Percentiles rank a stretch among this genome's conserved stretches.
These are phyloP conservation scores for Pochonia chlamydosporia DNA, from an alignment of 2,329 filamentous ascomycete genomes.

Conservation along the genomic window DNA sequence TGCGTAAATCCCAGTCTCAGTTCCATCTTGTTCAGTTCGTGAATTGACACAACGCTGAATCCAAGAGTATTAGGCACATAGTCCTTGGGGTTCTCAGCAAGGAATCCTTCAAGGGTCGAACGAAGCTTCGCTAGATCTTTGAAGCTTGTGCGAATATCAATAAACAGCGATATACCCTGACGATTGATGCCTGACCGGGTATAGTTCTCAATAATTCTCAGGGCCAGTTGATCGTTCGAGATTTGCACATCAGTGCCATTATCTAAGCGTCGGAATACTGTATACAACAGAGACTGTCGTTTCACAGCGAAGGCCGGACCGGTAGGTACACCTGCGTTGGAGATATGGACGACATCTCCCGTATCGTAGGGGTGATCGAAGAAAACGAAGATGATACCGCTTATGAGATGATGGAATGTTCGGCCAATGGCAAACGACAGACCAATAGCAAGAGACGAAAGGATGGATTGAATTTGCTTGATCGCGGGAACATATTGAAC, in stretches of 20 bases:
- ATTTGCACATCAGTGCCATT: slow-evolving; percentile 23
- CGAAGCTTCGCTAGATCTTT: slow-evolving; percentile 63
- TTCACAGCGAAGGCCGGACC: slow-evolving; percentile 18
- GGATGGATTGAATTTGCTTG: slow-evolving; percentile 20
- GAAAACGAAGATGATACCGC: slow-evolving; percentile 65
- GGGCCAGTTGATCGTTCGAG: slow-evolving; percentile 61
- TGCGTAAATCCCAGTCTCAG: slow-evolving; percentile 57
- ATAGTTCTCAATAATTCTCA: slow-evolving; percentile 22
- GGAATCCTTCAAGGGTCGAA: slow-evolving; percentile 57
- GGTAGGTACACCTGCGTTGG: slow-evolving; percentile 23
- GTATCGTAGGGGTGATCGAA: slow-evolving; percentile 70
- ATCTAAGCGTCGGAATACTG: slow-evolving; percentile 26
- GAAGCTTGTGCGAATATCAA: slow-evolving; percentile 65
- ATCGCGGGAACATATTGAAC: slow-evolving; percentile 16
- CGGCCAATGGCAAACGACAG: slow-evolving; percentile 69
- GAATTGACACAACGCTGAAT: slow-evolving; percentile 56
- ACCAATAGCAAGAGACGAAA: slow-evolving; percentile 31
- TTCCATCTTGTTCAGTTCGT: slow-evolving; percentile 23
- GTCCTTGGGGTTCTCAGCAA: slow-evolving; percentile 51
- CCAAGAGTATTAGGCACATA: slow-evolving; percentile 60
- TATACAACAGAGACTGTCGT: slow-evolving; percentile 27
- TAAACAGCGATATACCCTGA: slow-evolving; percentile 58
- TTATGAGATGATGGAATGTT: slow-evolving; percentile 64
- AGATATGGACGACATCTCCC: slow-evolving; percentile 65
- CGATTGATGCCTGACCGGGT: slow-evolving; percentile 27